These are phyloP conservation scores for Ophiostoma montium DNA, from an alignment of 2,329 filamentous ascomycete genomes.

Conservation along the genomic window DNA sequence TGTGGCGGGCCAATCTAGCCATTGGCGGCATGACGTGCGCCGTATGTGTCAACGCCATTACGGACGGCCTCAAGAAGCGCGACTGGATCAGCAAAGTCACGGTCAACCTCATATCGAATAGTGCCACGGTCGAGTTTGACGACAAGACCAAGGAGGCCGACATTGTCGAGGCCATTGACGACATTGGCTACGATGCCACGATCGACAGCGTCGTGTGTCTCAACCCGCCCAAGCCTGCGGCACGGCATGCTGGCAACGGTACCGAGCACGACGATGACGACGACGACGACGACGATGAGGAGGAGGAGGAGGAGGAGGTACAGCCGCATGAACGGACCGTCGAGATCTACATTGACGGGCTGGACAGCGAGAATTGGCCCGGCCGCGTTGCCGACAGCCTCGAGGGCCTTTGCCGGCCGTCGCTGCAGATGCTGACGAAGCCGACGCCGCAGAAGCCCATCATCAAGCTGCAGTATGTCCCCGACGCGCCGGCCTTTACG, in stretches of 20 bases:
- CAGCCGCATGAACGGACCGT: constrained; percentile 34
- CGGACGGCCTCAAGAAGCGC: constrained; percentile 40
- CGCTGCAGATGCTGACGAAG: constrained; percentile 37
- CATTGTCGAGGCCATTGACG: constrained; percentile 40
- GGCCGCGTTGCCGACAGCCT: constrained; percentile 40
- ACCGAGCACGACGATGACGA: too few species aligned
- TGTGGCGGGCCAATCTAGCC: constrained; percentile 40
- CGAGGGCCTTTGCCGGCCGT: constrained; percentile 32
- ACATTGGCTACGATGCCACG: constrained; percentile 51
- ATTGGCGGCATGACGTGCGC: constrained; percentile 64
- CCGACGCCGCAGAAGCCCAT: constrained; percentile 50
- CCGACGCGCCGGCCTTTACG: constrained; percentile 54
- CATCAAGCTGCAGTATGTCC: constrained; percentile 56
- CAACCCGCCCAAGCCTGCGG: constrained; percentile 15
- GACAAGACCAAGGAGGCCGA: constrained; percentile 31
- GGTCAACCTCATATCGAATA: constrained; percentile 55
- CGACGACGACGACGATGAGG: too few species aligned
- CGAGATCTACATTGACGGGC: constrained; percentile 52
- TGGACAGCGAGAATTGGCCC: constrained; percentile 63
- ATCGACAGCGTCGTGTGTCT: constrained; percentile 36
- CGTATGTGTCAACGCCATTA: constrained; percentile 51
- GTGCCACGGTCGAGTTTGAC: constrained; percentile 44
- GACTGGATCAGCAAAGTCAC: constrained; percentile 43
- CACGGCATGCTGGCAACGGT: neutral
- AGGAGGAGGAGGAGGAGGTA: neutral